A percentile compares a stretch with the other conserved stretches of the same genome.
Conservation (phyloP, 352 stramenopile genomes). For the Phytophthora foliorum region DNA sequence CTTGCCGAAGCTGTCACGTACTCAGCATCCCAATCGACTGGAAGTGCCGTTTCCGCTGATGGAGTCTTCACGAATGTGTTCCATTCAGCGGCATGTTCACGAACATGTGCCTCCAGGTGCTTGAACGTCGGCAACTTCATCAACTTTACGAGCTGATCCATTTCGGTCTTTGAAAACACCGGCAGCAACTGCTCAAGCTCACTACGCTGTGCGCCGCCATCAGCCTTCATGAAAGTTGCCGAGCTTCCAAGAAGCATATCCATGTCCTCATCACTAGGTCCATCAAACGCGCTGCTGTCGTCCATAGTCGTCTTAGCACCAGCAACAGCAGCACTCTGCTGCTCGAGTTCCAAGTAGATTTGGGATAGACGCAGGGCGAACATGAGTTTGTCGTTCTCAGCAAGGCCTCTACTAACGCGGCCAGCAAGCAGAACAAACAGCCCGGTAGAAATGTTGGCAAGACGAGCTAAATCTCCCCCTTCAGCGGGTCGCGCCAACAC, state of each 20-base stretch:
- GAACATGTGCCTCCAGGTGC: slow-evolving; percentile 77
- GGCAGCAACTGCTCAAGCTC: slow-evolving; percentile 65
- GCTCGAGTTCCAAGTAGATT: slow-evolving; percentile 88
- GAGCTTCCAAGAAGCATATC: slow-evolving; percentile 75
- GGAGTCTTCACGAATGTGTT: slow-evolving; percentile 83
- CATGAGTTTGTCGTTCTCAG: slow-evolving; percentile 98
- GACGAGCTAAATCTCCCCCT: slow-evolving; percentile 43
- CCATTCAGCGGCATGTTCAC: slow-evolving; percentile 71
- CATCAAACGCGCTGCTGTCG: slow-evolving; percentile 56
- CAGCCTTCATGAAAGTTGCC: slow-evolving; percentile 55
- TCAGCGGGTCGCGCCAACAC: slow-evolving; percentile 79
- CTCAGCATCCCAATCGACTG: slow-evolving; percentile 64
- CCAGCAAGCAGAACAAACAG: slow-evolving; percentile 95
- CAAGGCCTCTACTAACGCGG: slow-evolving; percentile 95
- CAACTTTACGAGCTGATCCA: slow-evolving; percentile 91
- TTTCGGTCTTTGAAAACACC: slow-evolving; percentile 68
- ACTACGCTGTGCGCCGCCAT: slow-evolving; percentile 44
- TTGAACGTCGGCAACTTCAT: slow-evolving; percentile 82
- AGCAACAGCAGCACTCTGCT: slow-evolving; percentile 56
- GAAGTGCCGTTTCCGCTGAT: slow-evolving; percentile 79
- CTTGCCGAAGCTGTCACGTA: slow-evolving; percentile 47
- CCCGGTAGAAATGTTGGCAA: slow-evolving; percentile 73
- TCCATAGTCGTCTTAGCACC: slow-evolving; percentile 39
- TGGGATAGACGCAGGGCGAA: slow-evolving; percentile 97
- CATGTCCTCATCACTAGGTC: slow-evolving; percentile 75